These are phyloP conservation scores for Penicillium digitatum DNA, from an alignment of 2,329 filamentous ascomycete species.

Conservation along the genomic window DNA sequence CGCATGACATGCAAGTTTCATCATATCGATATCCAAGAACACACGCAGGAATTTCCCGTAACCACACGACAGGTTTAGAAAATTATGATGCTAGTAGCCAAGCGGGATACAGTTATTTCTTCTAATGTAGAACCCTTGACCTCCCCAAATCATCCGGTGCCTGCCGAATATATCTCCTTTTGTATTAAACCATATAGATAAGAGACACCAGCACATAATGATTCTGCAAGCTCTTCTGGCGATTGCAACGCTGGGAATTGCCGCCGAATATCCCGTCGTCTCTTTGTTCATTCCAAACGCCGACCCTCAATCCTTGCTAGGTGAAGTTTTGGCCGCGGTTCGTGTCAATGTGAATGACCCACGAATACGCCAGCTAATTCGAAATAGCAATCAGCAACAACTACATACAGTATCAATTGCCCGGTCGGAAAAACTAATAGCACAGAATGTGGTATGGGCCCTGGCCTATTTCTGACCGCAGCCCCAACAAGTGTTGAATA, in stretches of 20 bases:
- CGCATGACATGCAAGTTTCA: neutral
- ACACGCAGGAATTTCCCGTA: neutral
- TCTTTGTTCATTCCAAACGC: conserved; percentile 26
- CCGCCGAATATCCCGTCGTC: conserved; percentile 19
- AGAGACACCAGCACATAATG: conserved; percentile 7
- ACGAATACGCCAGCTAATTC: neutral
- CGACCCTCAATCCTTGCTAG: conserved; percentile 24
- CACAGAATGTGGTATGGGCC: conserved; percentile 27
- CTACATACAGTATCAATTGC: conserved; percentile 28
- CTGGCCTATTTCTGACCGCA: conserved; percentile 22
- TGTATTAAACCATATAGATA: neutral
- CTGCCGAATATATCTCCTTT: neutral
- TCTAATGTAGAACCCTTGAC: neutral
- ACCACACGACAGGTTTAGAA: neutral
- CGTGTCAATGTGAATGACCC: neutral
- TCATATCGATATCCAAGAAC: neutral
- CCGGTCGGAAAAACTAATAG: conserved; percentile 20
- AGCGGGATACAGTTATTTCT: too few relatives aligned
- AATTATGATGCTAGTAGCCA: neutral
- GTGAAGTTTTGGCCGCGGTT: conserved; percentile 26
- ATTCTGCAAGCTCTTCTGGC: conserved; percentile 11
- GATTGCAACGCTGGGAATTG: conserved; percentile 19
- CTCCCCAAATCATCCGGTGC: neutral
- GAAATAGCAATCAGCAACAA: conserved; percentile 22
- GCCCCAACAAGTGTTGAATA: conserved; percentile 13